Base-by-base conservation (phyloP, 2,329 filamentous ascomycete genomes). In the Achaetomium macrosporum region DNA sequence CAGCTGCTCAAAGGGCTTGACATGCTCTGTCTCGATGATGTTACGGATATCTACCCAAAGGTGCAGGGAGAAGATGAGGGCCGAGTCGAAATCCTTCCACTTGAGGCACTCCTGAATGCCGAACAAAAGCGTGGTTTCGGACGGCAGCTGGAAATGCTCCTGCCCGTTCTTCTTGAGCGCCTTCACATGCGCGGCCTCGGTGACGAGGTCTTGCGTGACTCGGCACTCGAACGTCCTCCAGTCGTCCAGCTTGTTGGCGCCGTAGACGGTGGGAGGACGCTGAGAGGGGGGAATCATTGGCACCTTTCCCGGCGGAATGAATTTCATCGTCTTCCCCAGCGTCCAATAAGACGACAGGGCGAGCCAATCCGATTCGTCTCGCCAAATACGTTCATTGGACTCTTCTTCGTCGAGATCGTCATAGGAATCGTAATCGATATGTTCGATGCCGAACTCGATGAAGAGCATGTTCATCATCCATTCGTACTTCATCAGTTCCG, bases 21-120 rank as follows among this genome's bases (percentile, higher is more conserved):
- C 31, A 17, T 44, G 51, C 12, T 58, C 51, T 1, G 44, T 47
- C n/a, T 67, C 66, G 19, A 68, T 50, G 31, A 65, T 65, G 36
- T 61, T 60, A 1, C 65, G 66, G 30, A 69, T 65, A 30, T 68
- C 64, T 30, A 65, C 56, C 42, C 64, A 64, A 3, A 68, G 57
- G 20, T 67, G 64, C 13, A 64, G 51, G 6, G 61, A 61, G 19
- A 69, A 65, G 16, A 68, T 56, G 1, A 66, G 54, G 16, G 62
- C 58, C 1, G 63, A 62, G 9, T 58, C 53, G 16, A 63, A 61
- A 1, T 46, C 13, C 20, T 58, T 57, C 10, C 39, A 51, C 13
- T 50, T 51, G 15, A 66, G 52, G 9, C 61, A 56, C 13, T 62
- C 31, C 31, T 64, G 53, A 8, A 65, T 53, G 15, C 61, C 60